Evolutionary conservation across 2,329 filamentous ascomycete genomes (phyloP).

Genomic region (Trichoderma lentiforme): DNA sequence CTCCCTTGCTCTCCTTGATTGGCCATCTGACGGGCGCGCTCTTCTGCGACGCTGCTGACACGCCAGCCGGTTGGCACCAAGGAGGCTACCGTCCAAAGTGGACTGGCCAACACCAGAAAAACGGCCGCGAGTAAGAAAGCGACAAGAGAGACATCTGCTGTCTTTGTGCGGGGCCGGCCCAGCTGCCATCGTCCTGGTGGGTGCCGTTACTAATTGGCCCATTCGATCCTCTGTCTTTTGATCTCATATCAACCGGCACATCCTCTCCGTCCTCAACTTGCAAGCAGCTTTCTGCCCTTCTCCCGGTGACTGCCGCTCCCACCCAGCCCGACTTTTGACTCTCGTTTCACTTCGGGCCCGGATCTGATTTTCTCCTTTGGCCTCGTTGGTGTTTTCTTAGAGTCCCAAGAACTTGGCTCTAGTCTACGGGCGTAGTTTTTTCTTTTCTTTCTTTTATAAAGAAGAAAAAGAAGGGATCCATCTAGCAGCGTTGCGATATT

Average conservation of each 20-base stretch:
- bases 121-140: constrained; percentile 24
- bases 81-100: constrained; percentile 13
- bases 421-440: neutral
- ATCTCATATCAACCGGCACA: constrained; percentile 19
- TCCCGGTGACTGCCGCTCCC: constrained; percentile 11
- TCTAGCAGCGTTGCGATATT: constrained; percentile 1
- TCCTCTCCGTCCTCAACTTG: constrained; percentile 14
- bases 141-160: constrained; percentile 24
- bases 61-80: constrained; percentile 19
- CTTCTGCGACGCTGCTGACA: constrained; percentile 19
- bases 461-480: neutral
- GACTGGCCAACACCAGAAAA: constrained; percentile 19
- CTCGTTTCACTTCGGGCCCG: constrained; percentile 9
- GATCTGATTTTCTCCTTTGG: neutral
- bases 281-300: neutral
- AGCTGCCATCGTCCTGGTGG: constrained; percentile 13
- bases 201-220: constrained; percentile 11
- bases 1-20: neutral
- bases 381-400: neutral
- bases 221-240: constrained; percentile 10
- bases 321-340: constrained; percentile 2
- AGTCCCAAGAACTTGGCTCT: neutral
- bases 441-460: neutral
- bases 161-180: constrained; percentile 21
- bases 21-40: constrained; percentile 1